These are phyloP conservation scores for Yamadazyma scolyti DNA, from an alignment of 805 yeast genomes.

Conservation along the genomic window DNA sequence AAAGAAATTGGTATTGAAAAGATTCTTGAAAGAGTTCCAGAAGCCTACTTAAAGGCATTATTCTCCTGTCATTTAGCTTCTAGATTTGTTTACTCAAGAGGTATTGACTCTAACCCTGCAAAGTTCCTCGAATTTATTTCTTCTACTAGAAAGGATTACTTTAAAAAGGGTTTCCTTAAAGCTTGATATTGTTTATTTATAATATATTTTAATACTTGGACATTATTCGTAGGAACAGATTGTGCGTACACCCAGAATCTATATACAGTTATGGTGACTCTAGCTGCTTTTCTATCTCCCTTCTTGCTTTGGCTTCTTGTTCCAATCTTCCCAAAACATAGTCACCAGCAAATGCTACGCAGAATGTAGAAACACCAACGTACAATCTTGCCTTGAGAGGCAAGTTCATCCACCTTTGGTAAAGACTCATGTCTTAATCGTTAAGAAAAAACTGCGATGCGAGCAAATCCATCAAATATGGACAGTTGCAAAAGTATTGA, in stretches of 20 bases:
- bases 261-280: no score
- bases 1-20: slow-evolving; percentile 61
- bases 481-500: slow-evolving; percentile 8
- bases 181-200: no score
- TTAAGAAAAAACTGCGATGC: not conserved
- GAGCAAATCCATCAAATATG: not conserved
- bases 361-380: slow-evolving; percentile 37
- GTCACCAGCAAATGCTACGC: slow-evolving; percentile 38
- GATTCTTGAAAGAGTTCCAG: slow-evolving; percentile 78
- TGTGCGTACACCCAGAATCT: no score
- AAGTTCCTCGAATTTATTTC: slow-evolving; percentile 69
- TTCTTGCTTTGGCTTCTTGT: slow-evolving; percentile 33
- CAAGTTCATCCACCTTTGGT: slow-evolving; percentile 36
- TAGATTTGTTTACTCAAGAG: slow-evolving; percentile 77
- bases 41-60: slow-evolving; percentile 79
- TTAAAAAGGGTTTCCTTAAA: slow-evolving; percentile 26
- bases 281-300: slow-evolving; percentile 22
- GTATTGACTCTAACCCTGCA: slow-evolving; percentile 77
- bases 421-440: slow-evolving; percentile 13
- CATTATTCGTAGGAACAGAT: no score
- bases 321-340: slow-evolving; percentile 32
- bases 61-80: slow-evolving; percentile 86
- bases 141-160: slow-evolving; percentile 47
- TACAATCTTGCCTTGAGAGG: slow-evolving; percentile 39
- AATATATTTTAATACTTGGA: no score